These are phyloP conservation scores for Emericellopsis cladophorae DNA, from an alignment of 2,329 filamentous ascomycete genomes.

Conservation along the genomic window DNA sequence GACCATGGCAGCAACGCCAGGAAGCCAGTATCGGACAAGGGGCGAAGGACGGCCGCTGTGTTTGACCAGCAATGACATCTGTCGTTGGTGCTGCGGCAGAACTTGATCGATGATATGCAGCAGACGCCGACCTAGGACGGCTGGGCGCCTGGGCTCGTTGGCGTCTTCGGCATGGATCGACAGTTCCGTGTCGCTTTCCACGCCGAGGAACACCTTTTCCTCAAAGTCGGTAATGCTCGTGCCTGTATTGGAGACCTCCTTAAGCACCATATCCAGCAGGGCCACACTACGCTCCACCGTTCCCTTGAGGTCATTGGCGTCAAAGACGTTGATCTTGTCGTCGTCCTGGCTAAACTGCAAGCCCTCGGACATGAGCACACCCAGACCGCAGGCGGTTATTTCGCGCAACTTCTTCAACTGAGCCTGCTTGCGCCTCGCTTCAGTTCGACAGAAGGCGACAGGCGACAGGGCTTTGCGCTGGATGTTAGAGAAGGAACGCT, in stretches of 20 bases:
- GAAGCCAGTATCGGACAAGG: slow-evolving; percentile 81
- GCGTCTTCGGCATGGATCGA: slow-evolving; percentile 37
- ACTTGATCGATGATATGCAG: slow-evolving; percentile 55
- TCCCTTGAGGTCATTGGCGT: slow-evolving; percentile 47
- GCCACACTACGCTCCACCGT: slow-evolving; percentile 70
- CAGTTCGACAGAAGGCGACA: slow-evolving; percentile 59
- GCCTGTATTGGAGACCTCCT: slow-evolving; percentile 54
- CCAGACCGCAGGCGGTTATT: slow-evolving; percentile 75
- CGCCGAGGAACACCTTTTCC: slow-evolving; percentile 49
- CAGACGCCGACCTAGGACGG: slow-evolving; percentile 53
- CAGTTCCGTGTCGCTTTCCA: slow-evolving; percentile 48
- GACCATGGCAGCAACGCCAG: slow-evolving; percentile 54
- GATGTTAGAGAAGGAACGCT: slow-evolving; percentile 59
- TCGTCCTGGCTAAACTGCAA: slow-evolving; percentile 54
- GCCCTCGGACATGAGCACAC: slow-evolving; percentile 78
- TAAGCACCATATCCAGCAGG: slow-evolving; percentile 75
- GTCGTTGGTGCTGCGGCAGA: slow-evolving; percentile 52
- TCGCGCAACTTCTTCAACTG: slow-evolving; percentile 61
- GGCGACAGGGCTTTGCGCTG: slow-evolving; percentile 65
- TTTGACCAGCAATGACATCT: slow-evolving; percentile 40
- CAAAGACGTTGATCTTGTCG: slow-evolving; percentile 38
- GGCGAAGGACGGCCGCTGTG: slow-evolving; percentile 64
- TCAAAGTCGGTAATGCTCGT: slow-evolving; percentile 51
- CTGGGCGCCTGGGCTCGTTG: slow-evolving; percentile 28
- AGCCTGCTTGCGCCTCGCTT: slow-evolving; percentile 63